A percentile compares a stretch with the other conserved stretches of the same genome.
phyloP scores from a whole-genome alignment of 805 yeast species.

The Barnettozyma vustinii region DNA sequence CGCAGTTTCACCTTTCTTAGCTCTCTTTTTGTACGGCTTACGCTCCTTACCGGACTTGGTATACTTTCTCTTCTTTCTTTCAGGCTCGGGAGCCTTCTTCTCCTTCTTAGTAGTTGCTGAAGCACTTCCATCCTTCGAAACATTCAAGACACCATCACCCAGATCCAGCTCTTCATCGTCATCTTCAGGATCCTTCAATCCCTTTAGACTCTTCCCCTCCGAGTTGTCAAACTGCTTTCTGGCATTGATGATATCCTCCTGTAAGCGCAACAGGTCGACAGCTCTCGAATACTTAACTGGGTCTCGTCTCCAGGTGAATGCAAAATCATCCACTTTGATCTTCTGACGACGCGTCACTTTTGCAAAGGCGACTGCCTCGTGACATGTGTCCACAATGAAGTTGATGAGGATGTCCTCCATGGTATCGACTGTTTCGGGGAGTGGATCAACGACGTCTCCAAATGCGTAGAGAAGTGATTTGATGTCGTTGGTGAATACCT shows the following conservation, averaged over 20 bases:
- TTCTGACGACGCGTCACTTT: constrained; percentile 50
- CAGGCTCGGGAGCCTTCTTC: constrained; percentile 14
- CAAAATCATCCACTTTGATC: constrained; percentile 67
- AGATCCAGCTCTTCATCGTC: constrained; percentile 25
- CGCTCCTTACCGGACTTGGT: constrained; percentile 29
- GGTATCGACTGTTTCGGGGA: constrained; percentile 57
- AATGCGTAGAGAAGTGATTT: constrained; percentile 61
- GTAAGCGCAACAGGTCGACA: constrained; percentile 54
- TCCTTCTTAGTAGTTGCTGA: constrained; percentile 18
- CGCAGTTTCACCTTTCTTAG: constrained; percentile 21
- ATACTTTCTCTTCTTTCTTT: constrained; percentile 26
- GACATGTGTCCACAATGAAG: constrained; percentile 56
- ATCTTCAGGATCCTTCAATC: constrained; percentile 21
- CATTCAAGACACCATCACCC: constrained; percentile 15
- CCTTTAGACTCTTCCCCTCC: constrained; percentile 40
- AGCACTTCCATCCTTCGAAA: constrained; percentile 8
- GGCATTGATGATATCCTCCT: constrained; percentile 59
- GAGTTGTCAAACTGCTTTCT: constrained; percentile 61
- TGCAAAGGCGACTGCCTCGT: constrained; percentile 47
- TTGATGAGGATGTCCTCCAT: constrained; percentile 64
- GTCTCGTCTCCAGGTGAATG: constrained; percentile 63
- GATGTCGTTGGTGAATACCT: constrained; percentile 44
- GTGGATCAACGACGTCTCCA: constrained; percentile 68
- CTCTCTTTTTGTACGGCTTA: constrained; percentile 29
- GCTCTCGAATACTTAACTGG: constrained; percentile 65